phyloP scores from a whole-genome alignment of 2,329 filamentous ascomycete species.

The Arthrobotrys iridis region DNA sequence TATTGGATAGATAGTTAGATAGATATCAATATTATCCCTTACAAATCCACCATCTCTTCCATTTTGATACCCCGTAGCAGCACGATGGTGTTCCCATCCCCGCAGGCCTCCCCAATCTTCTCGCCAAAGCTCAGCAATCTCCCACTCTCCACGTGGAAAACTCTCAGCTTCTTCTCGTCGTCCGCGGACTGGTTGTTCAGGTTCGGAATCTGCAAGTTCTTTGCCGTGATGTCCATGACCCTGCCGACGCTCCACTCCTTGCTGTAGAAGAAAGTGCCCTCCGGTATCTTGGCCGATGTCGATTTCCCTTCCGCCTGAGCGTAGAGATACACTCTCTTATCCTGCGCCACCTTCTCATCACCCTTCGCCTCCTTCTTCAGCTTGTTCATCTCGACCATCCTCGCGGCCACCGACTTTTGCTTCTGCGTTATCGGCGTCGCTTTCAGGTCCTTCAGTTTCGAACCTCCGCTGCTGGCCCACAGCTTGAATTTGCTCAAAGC shows the following conservation, averaged over 20 bases:
- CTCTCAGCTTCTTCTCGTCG: slow-evolving; percentile 80
- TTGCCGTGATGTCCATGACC: slow-evolving; percentile 80
- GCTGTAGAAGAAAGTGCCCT: slow-evolving; percentile 81
- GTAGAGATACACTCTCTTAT: slow-evolving; percentile 89
- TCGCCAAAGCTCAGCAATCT: slow-evolving; percentile 86
- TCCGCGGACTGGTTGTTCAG: slow-evolving; percentile 80
- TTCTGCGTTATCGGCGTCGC: slow-evolving; percentile 65
- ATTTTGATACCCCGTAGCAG: slow-evolving; percentile 82
- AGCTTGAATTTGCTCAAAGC: slow-evolving; percentile 80
- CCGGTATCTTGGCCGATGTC: slow-evolving; percentile 82
- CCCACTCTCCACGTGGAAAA: slow-evolving; percentile 94
- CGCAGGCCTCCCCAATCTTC: slow-evolving; percentile 77
- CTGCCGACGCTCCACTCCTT: slow-evolving; percentile 90
- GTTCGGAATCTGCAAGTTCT: slow-evolving; percentile 80
- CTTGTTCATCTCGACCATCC: slow-evolving; percentile 75
- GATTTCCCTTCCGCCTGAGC: slow-evolving; percentile 91
- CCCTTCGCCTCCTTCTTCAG: slow-evolving; percentile 91
- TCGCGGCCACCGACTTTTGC: slow-evolving; percentile 73
- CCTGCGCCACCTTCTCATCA: slow-evolving; percentile 78
- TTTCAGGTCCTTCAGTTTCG: slow-evolving; percentile 48
- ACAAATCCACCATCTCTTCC: slow-evolving; percentile 73
- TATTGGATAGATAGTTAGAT: not conserved
- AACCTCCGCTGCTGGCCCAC: slow-evolving; percentile 64
- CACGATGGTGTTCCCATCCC: slow-evolving; percentile 89
- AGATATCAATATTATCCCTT: not conserved